Base-by-base conservation (phyloP, 2,329 filamentous ascomycete genomes). In the Knoxdaviesia proteae region DNA sequence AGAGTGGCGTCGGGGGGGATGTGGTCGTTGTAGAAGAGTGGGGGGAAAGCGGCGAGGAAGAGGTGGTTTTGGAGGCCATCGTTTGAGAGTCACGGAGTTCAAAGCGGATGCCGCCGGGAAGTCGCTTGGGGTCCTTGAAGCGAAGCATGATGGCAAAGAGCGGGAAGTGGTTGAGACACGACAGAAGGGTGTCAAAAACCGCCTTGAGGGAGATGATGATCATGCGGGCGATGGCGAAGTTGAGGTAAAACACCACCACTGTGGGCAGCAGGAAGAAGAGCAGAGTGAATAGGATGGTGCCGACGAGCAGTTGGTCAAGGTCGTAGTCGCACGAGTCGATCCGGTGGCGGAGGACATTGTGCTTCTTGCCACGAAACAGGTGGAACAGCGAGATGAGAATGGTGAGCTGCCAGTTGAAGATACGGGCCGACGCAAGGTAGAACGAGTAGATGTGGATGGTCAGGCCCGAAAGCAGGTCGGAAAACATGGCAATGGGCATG, bases 321-420 rank as follows among this genome's bases (percentile, higher is more conserved):
- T 96, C 90, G 61, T 98, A 98, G 61, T 96, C 90, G 66, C 90
- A 98, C 39, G 87, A 94, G 57, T 98, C 90, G 53, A 98, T 96
- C 61, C 90, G 86, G 55, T 94, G 94, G 47, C 92, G 81, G 29
- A 98, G 72, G 10, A 98, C 80, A 51, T 98, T 98, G 56, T 93
- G 81, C 59, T 98, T 98, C 64, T 94, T 96, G 45, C 90, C 92
- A 33, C 88, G 83, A 56, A 98, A 98, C 7, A 98, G 76, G 57
- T 98, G 92, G 59, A 98, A 98, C n/a, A 98, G 75, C 7, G 88
- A 96, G 49, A 88, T 79, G 49, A 98, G 80, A 48, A 98, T 96
- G 4, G 82, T 93, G 47, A 98, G 76, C 60, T 98, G 90, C 90
- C 90, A 98, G 61, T 96, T 86, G 60, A 88, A 98, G 53, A 98